These are phyloP conservation scores for Plasmodium coatneyi DNA, from an alignment of 169 alveolate species.

Conservation along the genomic window DNA sequence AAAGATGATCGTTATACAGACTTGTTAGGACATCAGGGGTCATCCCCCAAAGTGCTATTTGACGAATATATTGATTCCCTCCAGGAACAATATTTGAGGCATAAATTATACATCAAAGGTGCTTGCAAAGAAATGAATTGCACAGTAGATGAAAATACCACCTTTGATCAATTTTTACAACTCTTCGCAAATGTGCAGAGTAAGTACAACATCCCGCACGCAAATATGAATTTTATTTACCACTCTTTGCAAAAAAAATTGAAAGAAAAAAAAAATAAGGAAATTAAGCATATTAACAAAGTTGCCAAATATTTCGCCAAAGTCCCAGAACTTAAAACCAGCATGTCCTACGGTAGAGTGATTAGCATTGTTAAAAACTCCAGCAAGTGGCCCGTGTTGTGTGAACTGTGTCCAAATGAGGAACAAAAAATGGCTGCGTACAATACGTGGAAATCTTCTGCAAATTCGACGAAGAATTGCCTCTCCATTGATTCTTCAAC, in stretches of 20 bases:
- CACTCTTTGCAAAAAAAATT: slow-evolving; percentile 58
- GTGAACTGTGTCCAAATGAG: slow-evolving; percentile 60
- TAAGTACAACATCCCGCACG: slow-evolving; percentile 44
- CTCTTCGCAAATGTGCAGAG: slow-evolving; percentile 33
- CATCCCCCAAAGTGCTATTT: slow-evolving; percentile 77
- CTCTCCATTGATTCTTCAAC: slow-evolving; percentile 46
- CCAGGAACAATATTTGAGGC: slow-evolving; percentile 73
- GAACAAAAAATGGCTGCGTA: slow-evolving; percentile 70
- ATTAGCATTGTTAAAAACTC: slow-evolving; percentile 62
- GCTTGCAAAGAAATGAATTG: slow-evolving; percentile 50
- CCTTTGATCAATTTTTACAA: slow-evolving; percentile 52
- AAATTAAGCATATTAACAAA: slow-evolving; percentile 46
- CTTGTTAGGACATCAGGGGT: slow-evolving; percentile 78
- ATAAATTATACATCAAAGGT: slow-evolving; percentile 36
- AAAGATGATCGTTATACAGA: slow-evolving; percentile 71
- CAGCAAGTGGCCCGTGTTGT: slow-evolving; percentile 54
- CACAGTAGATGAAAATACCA: slow-evolving; percentile 53
- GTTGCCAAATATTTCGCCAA: slow-evolving; percentile 62
- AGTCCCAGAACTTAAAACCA: slow-evolving; percentile 57
- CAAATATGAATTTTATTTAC: slow-evolving; percentile 64
- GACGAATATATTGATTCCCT: slow-evolving; percentile 73
- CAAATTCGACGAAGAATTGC: slow-evolving; percentile 21
- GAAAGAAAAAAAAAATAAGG: slow-evolving; percentile 56
- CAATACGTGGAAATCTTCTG: slow-evolving; percentile 46
- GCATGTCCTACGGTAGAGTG: slow-evolving; percentile 47